phyloP scores from a whole-genome alignment of 768 basidiomycete genomes.

The Tremella mesenterica region DNA sequence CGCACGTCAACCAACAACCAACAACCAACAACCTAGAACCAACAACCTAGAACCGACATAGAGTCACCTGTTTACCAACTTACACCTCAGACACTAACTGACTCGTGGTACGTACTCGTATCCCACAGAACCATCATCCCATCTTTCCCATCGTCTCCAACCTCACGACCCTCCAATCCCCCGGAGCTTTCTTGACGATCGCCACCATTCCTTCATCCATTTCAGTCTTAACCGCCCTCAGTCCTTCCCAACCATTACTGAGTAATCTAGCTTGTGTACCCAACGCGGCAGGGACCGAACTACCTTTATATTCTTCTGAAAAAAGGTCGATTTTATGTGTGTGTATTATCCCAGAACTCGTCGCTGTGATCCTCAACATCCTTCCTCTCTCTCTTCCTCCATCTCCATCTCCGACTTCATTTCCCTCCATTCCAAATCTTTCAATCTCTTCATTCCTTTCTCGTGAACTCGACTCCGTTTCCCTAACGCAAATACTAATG shows the following conservation, averaged over 20 bases:
- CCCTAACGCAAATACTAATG: not conserved
- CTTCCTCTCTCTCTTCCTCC: not conserved
- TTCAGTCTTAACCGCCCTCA: too few species aligned
- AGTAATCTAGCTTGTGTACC: not conserved
- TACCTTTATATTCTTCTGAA: not conserved
- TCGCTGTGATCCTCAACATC: not conserved
- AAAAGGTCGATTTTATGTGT: not conserved
- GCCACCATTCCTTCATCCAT: conserved; percentile 2
- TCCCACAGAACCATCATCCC: not conserved
- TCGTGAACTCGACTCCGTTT: too few species aligned
- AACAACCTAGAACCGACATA: too few species aligned
- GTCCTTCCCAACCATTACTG: not conserved
- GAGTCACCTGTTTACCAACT: too few species aligned
- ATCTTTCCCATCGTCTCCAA: conserved; percentile 6
- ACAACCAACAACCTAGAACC: too few species aligned
- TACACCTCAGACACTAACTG: too few species aligned
- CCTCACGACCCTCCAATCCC: conserved; percentile 10
- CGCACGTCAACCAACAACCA: too few species aligned
- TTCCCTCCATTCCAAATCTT: too few species aligned
- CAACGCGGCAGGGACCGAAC: not conserved
- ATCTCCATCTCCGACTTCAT: too few species aligned
- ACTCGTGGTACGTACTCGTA: too few species aligned
- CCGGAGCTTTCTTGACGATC: conserved; percentile 3
- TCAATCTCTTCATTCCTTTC: too few species aligned
- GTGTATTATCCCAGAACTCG: not conserved